These are phyloP conservation scores for Tricholoma furcatifolium DNA, from an alignment of 768 basidiomycete genomes.

Conservation along the genomic window DNA sequence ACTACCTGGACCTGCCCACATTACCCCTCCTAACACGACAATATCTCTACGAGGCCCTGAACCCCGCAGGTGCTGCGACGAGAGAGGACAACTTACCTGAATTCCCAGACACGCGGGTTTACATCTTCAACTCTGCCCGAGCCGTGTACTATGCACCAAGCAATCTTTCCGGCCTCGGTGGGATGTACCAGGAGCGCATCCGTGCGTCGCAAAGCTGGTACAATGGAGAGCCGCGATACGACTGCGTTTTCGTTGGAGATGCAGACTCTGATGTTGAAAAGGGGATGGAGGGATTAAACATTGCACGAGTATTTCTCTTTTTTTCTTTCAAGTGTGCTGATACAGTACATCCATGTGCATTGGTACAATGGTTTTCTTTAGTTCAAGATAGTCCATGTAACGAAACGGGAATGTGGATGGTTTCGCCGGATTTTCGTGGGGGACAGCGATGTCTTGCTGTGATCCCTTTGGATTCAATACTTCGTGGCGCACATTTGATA, in stretches of 20 bases:
- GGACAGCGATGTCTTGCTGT: too few species aligned
- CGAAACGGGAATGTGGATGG: too few species aligned
- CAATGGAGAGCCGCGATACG: conserved; percentile 20
- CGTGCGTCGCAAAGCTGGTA: conserved; percentile 25
- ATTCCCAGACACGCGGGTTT: conserved; percentile 4
- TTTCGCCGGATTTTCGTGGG: too few species aligned
- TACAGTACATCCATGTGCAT: too few species aligned
- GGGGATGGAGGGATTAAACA: too few species aligned
- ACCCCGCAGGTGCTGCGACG: conserved; percentile 18
- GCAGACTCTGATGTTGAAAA: too few species aligned
- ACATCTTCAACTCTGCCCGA: conserved; percentile 21
- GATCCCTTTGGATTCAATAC: too few species aligned
- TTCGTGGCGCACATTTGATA: too few species aligned
- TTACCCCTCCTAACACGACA: conserved; percentile 20
- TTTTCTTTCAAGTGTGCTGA: too few species aligned
- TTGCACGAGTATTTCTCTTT: conserved; percentile 1
- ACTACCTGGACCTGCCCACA: conserved; percentile 14
- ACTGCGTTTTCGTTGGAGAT: too few species aligned
- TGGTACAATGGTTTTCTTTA: too few species aligned
- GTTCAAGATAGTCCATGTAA: too few species aligned
- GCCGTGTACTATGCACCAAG: conserved; percentile 26
- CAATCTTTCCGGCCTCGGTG: conserved; percentile 18
- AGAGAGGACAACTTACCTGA: conserved; percentile 2
- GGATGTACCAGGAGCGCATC: conserved; percentile 24
- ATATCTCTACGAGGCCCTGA: conserved; percentile 24